phyloP scores from a whole-genome alignment of 2,329 filamentous ascomycete species.

The Paecilomyces variotii region DNA sequence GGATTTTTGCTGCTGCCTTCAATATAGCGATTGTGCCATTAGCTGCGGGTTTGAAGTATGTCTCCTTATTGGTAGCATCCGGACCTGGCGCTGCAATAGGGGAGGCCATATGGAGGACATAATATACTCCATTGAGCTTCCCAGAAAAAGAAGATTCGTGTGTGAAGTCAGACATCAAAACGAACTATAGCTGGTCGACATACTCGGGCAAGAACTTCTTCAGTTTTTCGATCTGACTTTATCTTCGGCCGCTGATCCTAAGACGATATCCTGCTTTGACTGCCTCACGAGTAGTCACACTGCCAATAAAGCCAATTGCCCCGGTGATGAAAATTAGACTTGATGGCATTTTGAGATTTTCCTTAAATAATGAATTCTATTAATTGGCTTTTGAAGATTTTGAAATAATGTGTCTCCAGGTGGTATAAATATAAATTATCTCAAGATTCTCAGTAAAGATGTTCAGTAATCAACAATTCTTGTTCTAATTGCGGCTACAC shows the following conservation, averaged over 20 bases:
- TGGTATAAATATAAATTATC: too few relatives aligned
- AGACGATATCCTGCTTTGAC: constrained; percentile 12
- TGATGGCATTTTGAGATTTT: background rate
- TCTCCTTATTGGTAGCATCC: constrained; percentile 6
- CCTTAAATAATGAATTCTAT: too few relatives aligned
- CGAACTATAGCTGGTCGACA: constrained; percentile 7
- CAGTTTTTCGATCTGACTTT: constrained; percentile 7
- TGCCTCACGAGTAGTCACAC: constrained; percentile 4
- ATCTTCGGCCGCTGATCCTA: constrained; percentile 10
- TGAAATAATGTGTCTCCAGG: too few relatives aligned
- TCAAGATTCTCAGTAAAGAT: too few relatives aligned
- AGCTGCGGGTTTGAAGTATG: constrained; percentile 14
- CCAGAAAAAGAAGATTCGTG: constrained; percentile 3
- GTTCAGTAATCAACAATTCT: too few relatives aligned
- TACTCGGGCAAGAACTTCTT: constrained; percentile 4
- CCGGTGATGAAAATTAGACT: constrained; percentile 14
- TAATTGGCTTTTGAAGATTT: too few relatives aligned
- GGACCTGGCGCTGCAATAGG: constrained; percentile 4
- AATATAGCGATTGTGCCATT: constrained; percentile 11
- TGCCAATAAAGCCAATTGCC: constrained; percentile 17
- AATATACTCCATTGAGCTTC: constrained; percentile 9
- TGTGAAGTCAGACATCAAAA: constrained; percentile 11
- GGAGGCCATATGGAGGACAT: constrained; percentile 15
- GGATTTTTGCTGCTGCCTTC: constrained; percentile 9
- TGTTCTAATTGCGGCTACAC: too few relatives aligned